phyloP scores from a whole-genome alignment of 2,329 filamentous ascomycete genomes.

The Paracamarosporium sp. region DNA sequence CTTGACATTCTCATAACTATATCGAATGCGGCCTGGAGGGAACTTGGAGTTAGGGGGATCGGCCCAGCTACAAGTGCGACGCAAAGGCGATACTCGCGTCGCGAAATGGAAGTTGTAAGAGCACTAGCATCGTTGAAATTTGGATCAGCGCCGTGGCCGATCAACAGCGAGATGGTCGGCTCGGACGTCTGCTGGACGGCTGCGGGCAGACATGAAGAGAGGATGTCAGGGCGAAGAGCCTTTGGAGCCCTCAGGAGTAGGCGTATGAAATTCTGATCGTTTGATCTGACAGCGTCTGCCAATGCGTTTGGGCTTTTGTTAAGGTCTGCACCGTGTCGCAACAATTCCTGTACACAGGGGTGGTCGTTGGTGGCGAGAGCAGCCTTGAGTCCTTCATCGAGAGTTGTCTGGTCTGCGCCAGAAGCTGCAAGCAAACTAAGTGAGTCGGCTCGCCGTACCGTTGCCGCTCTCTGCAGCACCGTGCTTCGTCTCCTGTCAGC shows the following conservation, averaged over 20 bases:
- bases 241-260: slow-evolving; percentile 42
- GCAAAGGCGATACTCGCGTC: slow-evolving; percentile 36
- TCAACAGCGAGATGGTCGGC: slow-evolving; percentile 33
- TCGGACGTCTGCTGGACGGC: slow-evolving; percentile 42
- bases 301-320: slow-evolving; percentile 40
- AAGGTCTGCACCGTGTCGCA: slow-evolving; percentile 43
- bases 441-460: slow-evolving; percentile 35
- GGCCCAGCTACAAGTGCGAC: slow-evolving; percentile 38
- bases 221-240: slow-evolving; percentile 33
- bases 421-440: slow-evolving; percentile 40
- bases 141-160: slow-evolving; percentile 42
- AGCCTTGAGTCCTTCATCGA: slow-evolving; percentile 42
- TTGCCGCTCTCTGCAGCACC: slow-evolving; percentile 43
- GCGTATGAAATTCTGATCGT: slow-evolving; percentile 36
- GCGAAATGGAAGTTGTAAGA: slow-evolving; percentile 38
- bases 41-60: slow-evolving; percentile 25
- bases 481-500: slow-evolving; percentile 40
- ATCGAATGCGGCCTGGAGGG: slow-evolving; percentile 38
- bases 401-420: slow-evolving; percentile 42
- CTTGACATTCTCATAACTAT: slow-evolving; percentile 37
- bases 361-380: slow-evolving; percentile 41
- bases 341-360: slow-evolving; percentile 38
- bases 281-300: slow-evolving; percentile 37
- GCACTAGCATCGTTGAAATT: slow-evolving; percentile 43
- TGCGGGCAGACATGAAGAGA: slow-evolving; percentile 40